These are phyloP conservation scores for Hypoxylon perforatum DNA, from an alignment of 495 filamentous ascomycete genomes.

Conservation along the genomic window DNA sequence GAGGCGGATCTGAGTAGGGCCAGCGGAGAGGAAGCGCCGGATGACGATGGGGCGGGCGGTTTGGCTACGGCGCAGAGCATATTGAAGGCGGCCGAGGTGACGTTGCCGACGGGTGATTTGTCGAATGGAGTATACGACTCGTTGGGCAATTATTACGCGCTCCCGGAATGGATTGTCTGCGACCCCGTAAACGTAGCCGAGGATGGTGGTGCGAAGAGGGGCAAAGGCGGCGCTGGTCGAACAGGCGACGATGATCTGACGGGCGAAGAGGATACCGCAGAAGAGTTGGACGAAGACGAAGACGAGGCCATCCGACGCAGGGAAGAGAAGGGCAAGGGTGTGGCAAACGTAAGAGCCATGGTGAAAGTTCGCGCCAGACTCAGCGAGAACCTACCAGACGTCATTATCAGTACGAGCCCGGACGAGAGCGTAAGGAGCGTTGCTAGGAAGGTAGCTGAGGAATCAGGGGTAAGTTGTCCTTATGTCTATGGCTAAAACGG, in stretches of 20 bases:
- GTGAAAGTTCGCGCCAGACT: constrained; percentile 73
- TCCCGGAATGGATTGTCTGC: constrained; percentile 79
- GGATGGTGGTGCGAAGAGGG: constrained; percentile 42
- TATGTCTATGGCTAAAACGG: constrained; percentile 2
- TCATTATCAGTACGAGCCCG: constrained; percentile 68
- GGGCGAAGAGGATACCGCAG: constrained; percentile 55
- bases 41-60: constrained; percentile 49
- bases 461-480: constrained; percentile 67
- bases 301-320: constrained; percentile 68
- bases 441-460: constrained; percentile 69
- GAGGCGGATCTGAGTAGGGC: constrained; percentile 44
- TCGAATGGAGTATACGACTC: constrained; percentile 82
- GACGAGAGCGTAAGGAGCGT: constrained; percentile 71
- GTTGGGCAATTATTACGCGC: constrained; percentile 76
- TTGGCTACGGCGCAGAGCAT: constrained; percentile 80
- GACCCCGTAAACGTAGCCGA: constrained; percentile 77
- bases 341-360: constrained; percentile 59
- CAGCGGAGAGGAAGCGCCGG: constrained; percentile 31
- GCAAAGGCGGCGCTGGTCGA: constrained; percentile 47
- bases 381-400: constrained; percentile 76
- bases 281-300: constrained; percentile 49
- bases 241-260: constrained; percentile 58
- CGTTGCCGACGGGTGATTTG: constrained; percentile 78
- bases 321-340: constrained; percentile 73
- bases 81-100: constrained; percentile 80